Evolutionary conservation across 2,329 filamentous ascomycete species (phyloP).

Genomic region (Ophiostoma novo-ulmi): DNA sequence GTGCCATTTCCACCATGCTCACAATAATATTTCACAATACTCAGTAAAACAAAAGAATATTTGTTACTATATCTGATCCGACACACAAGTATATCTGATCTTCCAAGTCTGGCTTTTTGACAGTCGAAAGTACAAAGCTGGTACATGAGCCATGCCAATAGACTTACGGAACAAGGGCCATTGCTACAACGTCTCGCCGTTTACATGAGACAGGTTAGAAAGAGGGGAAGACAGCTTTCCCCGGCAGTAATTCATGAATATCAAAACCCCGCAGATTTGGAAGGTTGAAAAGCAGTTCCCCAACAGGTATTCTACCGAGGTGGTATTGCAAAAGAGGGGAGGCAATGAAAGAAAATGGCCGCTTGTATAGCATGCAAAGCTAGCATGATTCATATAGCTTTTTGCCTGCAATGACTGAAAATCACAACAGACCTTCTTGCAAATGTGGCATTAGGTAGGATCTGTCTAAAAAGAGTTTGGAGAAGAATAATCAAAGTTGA

Average conservation of each 20-base stretch:
- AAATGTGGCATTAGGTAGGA: neutral
- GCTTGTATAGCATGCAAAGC: neutral
- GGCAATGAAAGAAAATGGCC: neutral
- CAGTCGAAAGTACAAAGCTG: too few relatives aligned
- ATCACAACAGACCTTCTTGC: neutral
- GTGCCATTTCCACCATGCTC: neutral
- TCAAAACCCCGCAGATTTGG: neutral
- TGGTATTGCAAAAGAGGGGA: neutral
- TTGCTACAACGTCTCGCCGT: neutral
- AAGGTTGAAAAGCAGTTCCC: neutral
- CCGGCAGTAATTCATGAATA: neutral
- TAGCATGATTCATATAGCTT: neutral
- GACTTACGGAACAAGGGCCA: neutral
- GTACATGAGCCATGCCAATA: neutral
- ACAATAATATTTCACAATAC: neutral
- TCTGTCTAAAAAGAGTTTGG: too few relatives aligned
- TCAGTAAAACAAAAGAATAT: neutral
- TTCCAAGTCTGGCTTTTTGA: too few relatives aligned
- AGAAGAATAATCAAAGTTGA: too few relatives aligned
- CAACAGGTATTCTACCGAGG: slow-evolving; percentile 5
- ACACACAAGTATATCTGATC: too few relatives aligned
- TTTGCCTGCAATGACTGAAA: neutral
- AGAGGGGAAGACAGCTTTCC: neutral
- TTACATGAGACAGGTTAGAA: neutral
- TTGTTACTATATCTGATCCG: too few relatives aligned